These are phyloP conservation scores for Sphagnurus paluster DNA, from an alignment of 1,284 basidiomycete genomes.

Conservation along the genomic window DNA sequence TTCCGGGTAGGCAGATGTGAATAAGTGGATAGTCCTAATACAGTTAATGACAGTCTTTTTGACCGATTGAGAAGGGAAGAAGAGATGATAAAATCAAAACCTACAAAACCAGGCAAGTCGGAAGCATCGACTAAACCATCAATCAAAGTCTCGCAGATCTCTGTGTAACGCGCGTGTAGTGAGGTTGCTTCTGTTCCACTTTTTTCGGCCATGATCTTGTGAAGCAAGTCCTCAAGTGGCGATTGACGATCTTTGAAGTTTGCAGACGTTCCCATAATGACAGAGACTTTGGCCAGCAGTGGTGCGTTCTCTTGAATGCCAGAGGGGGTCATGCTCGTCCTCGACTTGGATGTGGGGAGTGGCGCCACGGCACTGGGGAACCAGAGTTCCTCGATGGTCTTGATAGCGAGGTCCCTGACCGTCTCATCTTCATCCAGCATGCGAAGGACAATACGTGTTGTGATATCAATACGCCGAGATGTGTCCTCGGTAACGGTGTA, in stretches of 20 bases:
- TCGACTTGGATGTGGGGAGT: conserved; percentile 36
- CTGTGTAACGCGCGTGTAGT: conserved; percentile 65
- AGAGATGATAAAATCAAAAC: conserved; percentile 31
- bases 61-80: background rate
- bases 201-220: conserved; percentile 73
- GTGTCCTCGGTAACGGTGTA: conserved; percentile 67
- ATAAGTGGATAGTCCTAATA: conserved; percentile 81
- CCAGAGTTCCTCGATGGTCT: conserved; percentile 89
- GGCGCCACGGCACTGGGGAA: conserved; percentile 48
- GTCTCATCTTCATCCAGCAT: conserved; percentile 92
- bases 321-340: conserved; percentile 25
- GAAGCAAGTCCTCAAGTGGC: conserved; percentile 82
- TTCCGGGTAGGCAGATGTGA: conserved; percentile 78
- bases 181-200: conserved; percentile 49
- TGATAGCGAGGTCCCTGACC: conserved; percentile 89
- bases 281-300: conserved; percentile 61
- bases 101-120: conserved; percentile 74
- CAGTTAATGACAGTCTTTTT: conserved; percentile 78
- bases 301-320: conserved; percentile 47
- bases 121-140: conserved; percentile 86
- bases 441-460: conserved; percentile 79
- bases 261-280: conserved; percentile 85
- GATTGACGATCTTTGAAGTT: conserved; percentile 82
- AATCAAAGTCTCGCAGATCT: conserved; percentile 83
- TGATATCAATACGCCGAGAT: conserved; percentile 75